Evolutionary conservation across 768 basidiomycete species (phyloP).

Genomic region (Kwoniella heveanensis): DNA sequence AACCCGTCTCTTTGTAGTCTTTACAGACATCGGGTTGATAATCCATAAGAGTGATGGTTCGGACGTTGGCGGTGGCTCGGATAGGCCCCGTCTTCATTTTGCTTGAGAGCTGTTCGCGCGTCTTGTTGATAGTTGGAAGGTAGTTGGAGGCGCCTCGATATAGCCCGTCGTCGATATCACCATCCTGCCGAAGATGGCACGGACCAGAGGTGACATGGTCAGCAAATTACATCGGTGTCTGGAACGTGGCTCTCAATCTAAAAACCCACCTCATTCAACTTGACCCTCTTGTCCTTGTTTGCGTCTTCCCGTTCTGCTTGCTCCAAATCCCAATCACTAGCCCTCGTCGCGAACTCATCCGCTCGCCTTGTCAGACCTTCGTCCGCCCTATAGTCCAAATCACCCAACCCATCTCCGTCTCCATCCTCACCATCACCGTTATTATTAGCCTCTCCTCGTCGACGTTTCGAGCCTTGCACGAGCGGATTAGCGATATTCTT

Average conservation of each 20-base stretch:
- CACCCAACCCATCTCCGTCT: constrained; percentile 53
- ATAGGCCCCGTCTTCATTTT: constrained; percentile 78
- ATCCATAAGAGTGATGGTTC: constrained; percentile 92
- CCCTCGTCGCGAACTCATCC: constrained; percentile 74
- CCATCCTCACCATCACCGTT: constrained; percentile 52
- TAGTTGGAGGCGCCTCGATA: constrained; percentile 86
- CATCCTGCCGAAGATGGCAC: constrained; percentile 62
- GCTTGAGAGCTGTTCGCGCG: constrained; percentile 75
- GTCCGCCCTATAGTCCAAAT: constrained; percentile 63
- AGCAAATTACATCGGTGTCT: too few relatives aligned
- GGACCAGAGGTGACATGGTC: too few relatives aligned
- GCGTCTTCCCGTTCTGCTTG: constrained; percentile 76
- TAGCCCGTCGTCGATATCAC: constrained; percentile 73
- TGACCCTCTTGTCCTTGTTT: constrained; percentile 71
- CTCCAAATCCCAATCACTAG: constrained; percentile 69
- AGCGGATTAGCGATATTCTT: constrained; percentile 71
- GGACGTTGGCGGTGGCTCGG: constrained; percentile 73
- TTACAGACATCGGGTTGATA: constrained; percentile 99
- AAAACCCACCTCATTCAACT: constrained; percentile 58
- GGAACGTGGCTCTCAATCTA: too few relatives aligned
- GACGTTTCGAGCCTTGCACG: constrained; percentile 73
- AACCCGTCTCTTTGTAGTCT: constrained; percentile 99
- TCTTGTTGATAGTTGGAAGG: constrained; percentile 76
- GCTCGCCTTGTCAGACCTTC: constrained; percentile 59
- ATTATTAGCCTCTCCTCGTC: constrained; percentile 62